phyloP scores from a whole-genome alignment of 768 basidiomycete genomes.

The Lentinula sp. region DNA sequence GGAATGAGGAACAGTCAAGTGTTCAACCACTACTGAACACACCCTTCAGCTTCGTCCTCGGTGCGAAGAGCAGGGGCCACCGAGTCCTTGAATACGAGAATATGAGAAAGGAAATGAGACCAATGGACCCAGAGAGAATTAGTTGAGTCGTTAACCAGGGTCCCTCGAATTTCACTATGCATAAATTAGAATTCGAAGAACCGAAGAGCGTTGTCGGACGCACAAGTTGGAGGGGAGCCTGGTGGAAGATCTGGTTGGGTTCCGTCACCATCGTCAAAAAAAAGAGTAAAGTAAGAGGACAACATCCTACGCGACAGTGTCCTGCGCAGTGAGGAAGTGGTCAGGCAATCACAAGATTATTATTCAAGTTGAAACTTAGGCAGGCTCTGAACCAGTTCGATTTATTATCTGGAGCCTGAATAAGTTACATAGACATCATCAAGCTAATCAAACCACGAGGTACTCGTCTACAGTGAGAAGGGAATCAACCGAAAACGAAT shows the following conservation, averaged over 20 bases:
- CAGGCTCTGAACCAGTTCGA: too few relatives aligned
- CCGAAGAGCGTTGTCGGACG: neutral
- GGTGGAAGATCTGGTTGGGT: conserved; percentile 16
- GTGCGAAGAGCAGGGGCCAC: conserved; percentile 89
- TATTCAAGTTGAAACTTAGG: too few relatives aligned
- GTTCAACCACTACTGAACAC: conserved; percentile 11
- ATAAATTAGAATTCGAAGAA: conserved; percentile 1
- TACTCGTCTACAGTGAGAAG: conserved; percentile 52
- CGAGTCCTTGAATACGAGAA: conserved; percentile 87
- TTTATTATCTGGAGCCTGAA: too few relatives aligned
- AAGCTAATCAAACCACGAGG: conserved; percentile 37
- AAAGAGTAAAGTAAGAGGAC: neutral
- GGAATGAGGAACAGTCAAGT: conserved; percentile 5
- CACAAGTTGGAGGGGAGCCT: conserved; percentile 23
- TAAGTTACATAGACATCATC: too few relatives aligned
- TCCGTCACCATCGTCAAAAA: conserved; percentile 1
- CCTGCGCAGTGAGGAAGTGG: neutral
- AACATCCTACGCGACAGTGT: neutral
- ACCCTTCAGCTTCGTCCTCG: conserved; percentile 94
- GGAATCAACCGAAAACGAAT: conserved; percentile 47
- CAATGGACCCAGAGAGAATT: conserved; percentile 69
- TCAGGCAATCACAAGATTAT: neutral
- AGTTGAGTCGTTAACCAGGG: conserved; percentile 96
- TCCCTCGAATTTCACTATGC: conserved; percentile 72
- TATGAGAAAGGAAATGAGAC: conserved; percentile 71